Conservation (phyloP, 2,329 filamentous ascomycete genomes). For the Cladosporium sp. region DNA sequence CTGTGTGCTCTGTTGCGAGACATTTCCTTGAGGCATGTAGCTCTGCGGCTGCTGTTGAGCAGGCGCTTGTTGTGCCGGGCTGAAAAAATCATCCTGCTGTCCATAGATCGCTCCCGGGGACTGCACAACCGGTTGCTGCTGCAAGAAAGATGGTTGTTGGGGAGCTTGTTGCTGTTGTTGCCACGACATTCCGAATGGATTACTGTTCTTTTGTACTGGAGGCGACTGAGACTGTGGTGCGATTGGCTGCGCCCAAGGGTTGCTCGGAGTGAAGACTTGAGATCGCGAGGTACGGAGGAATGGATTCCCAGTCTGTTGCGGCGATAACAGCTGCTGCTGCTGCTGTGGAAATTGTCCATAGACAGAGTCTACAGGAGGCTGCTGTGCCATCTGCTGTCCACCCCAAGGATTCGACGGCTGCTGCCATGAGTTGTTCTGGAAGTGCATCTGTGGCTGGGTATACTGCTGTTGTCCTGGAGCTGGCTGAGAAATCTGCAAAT, state of each 20-base stretch:
- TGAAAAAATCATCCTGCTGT: slow-evolving; percentile 27
- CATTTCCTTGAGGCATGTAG: neutral
- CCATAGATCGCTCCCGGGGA: slow-evolving; percentile 25
- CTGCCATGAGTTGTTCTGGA: slow-evolving; percentile 21
- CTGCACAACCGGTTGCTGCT: slow-evolving; percentile 26
- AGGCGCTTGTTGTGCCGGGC: slow-evolving; percentile 15
- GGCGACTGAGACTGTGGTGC: slow-evolving; percentile 35
- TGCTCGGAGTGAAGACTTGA: slow-evolving; percentile 39
- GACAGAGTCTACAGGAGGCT: slow-evolving; percentile 18
- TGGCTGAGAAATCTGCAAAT: slow-evolving; percentile 58
- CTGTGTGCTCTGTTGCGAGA: slow-evolving; percentile 13
- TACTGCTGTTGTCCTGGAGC: slow-evolving; percentile 16
- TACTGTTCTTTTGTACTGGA: slow-evolving; percentile 16
- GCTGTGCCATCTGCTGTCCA: slow-evolving; percentile 22
- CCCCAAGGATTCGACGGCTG: slow-evolving; percentile 29
- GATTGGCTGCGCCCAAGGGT: slow-evolving; percentile 40
- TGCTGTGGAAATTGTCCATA: slow-evolving; percentile 20
- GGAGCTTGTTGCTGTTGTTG: slow-evolving; percentile 1
- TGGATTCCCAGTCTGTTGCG: slow-evolving; percentile 50
- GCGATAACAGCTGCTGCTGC: slow-evolving; percentile 25
- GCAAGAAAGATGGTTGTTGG: slow-evolving; percentile 22
- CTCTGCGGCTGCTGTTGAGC: slow-evolving; percentile 10
- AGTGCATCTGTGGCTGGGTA: slow-evolving; percentile 18
- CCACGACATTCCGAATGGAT: slow-evolving; percentile 13
- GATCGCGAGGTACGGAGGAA: slow-evolving; percentile 42